These are phyloP conservation scores for Jacaranda mimosifolia DNA, from an alignment of 257 asterid genomes.

Conservation along the genomic window DNA sequence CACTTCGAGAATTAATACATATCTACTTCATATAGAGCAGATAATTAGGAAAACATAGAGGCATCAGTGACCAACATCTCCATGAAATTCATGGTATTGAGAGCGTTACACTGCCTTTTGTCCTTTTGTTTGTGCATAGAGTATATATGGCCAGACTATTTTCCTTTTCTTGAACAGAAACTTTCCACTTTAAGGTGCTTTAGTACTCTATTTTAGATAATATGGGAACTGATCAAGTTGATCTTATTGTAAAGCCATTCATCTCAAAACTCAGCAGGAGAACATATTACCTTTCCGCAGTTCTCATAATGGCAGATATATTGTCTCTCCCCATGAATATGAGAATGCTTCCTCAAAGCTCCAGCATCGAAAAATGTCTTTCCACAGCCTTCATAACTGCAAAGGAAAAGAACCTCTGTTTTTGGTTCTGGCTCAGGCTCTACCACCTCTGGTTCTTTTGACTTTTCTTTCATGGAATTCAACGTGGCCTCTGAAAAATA, in stretches of 20 bases:
- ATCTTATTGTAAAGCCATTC: neutral
- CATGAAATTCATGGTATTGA: too few relatives aligned
- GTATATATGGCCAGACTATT: too few relatives aligned
- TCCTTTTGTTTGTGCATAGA: too few relatives aligned
- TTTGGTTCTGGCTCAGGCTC: constrained; percentile 97
- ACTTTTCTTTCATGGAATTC: constrained; percentile 69
- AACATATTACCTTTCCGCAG: constrained; percentile 41
- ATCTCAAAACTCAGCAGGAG: neutral
- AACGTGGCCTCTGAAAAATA: constrained; percentile 68
- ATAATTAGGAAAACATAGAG: too few relatives aligned
- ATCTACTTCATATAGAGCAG: too few relatives aligned
- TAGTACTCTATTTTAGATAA: neutral
- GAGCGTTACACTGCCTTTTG: too few relatives aligned
- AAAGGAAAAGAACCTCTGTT: constrained; percentile 94
- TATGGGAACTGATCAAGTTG: neutral
- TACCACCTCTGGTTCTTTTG: constrained; percentile 64
- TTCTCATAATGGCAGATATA: constrained; percentile 89
- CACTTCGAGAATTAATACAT: too few relatives aligned
- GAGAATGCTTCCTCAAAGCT: constrained; percentile 97
- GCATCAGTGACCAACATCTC: too few relatives aligned
- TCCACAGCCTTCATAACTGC: constrained; percentile 98
- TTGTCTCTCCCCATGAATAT: constrained; percentile 98
- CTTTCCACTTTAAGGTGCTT: neutral
- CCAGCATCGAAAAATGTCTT: constrained; percentile 97
- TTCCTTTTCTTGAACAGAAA: too few relatives aligned